A percentile compares a stretch with the other conserved stretches of the same genome.
phyloP scores from a whole-genome alignment of 805 yeast species.

The Yamadazyma philogaea region DNA sequence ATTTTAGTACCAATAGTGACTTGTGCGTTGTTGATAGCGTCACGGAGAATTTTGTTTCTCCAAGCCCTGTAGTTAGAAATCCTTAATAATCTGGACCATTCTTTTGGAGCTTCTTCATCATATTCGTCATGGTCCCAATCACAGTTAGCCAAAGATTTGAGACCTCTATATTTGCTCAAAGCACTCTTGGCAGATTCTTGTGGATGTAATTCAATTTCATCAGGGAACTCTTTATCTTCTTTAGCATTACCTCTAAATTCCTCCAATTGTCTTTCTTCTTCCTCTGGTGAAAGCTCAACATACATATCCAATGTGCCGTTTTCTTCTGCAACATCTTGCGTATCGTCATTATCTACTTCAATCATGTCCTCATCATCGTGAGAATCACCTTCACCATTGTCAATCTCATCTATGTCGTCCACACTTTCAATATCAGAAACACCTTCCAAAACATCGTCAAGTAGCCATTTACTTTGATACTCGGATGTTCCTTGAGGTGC shows the following conservation, averaged over 20 bases:
- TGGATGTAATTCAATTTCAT: slow-evolving; percentile 86
- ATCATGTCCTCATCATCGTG: slow-evolving; percentile 22
- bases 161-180: slow-evolving; percentile 77
- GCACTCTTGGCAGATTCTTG: slow-evolving; percentile 70
- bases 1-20: slow-evolving; percentile 59
- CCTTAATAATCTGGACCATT: slow-evolving; percentile 73
- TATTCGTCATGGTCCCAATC: slow-evolving; percentile 85
- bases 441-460: slow-evolving; percentile 51
- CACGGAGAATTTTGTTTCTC: slow-evolving; percentile 63
- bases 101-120: slow-evolving; percentile 71
- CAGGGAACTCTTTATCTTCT: slow-evolving; percentile 93
- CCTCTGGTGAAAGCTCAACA: slow-evolving; percentile 75
- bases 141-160: slow-evolving; percentile 74
- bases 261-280: slow-evolving; percentile 73
- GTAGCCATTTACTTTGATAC: slow-evolving; percentile 72
- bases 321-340: slow-evolving; percentile 25
- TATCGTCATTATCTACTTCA: slow-evolving; percentile 16
- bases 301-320: slow-evolving; percentile 55
- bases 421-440: slow-evolving; percentile 45
- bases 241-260: slow-evolving; percentile 65
- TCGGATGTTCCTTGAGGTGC: slow-evolving; percentile 73
- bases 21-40: slow-evolving; percentile 44
- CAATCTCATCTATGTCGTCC: slow-evolving; percentile 40
- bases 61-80: slow-evolving; percentile 76
- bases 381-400: slow-evolving; percentile 23